Evolutionary conservation across 306 rosid genomes (phyloP).

Genomic region (Acacia melanoxylon): DNA sequence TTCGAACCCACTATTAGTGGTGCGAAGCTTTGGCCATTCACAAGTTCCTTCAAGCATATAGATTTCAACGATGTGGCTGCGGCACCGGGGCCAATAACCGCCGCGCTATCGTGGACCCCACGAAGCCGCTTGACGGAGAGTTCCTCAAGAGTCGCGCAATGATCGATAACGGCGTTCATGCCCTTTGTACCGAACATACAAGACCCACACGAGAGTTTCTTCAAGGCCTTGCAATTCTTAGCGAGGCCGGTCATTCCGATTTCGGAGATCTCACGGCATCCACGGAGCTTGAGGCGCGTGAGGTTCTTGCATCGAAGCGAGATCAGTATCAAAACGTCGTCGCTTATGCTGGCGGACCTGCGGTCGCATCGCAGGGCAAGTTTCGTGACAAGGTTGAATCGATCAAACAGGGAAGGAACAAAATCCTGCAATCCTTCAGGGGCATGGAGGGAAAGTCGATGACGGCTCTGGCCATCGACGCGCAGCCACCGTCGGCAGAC

Average conservation of each 20-base stretch:
- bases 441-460: conserved; percentile 58
- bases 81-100: conserved; percentile 41
- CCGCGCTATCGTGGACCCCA: conserved; percentile 50
- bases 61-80: conserved; percentile 58
- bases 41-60: conserved; percentile 62
- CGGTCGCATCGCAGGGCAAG: conserved; percentile 75
- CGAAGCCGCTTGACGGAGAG: conserved; percentile 79
- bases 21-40: conserved; percentile 60
- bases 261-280: conserved; percentile 67
- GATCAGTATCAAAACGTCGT: conserved; percentile 60
- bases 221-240: conserved; percentile 55
- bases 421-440: conserved; percentile 44
- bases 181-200: conserved; percentile 67
- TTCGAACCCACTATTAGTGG: conserved; percentile 65
- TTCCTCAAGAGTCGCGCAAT: conserved; percentile 62
- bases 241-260: conserved; percentile 59
- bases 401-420: conserved; percentile 54
- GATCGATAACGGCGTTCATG: conserved; percentile 58
- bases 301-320: conserved; percentile 64
- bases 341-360: conserved; percentile 57
- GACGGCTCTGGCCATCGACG: conserved; percentile 67
- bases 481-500: conserved; percentile 68
- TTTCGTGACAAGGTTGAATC: conserved; percentile 75
- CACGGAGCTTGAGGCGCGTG: conserved; percentile 72
- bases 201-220: conserved; percentile 72